phyloP scores from a whole-genome alignment of 139 green algal genomes.

The Chlorella sorokiniana region DNA sequence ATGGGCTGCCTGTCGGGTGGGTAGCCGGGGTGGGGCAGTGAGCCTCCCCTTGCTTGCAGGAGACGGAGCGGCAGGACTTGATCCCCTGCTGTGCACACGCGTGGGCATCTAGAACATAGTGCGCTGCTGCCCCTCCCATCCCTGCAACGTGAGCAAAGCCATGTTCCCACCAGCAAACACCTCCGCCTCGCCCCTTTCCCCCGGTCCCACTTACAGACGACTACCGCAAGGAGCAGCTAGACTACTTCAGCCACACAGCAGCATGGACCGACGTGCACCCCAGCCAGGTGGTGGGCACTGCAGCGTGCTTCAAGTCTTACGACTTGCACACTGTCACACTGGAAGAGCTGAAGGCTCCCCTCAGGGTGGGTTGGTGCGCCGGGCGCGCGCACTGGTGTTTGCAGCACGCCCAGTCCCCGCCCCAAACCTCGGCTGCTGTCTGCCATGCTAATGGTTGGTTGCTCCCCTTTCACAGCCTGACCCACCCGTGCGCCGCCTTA shows the following conservation, averaged over 20 bases:
- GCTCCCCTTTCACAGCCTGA: background rate
- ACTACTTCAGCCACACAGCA: constrained; percentile 85
- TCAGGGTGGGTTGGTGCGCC: constrained; percentile 35
- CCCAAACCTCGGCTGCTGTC: no score
- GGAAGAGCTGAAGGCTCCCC: constrained; percentile 77
- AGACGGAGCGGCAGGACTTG: no score
- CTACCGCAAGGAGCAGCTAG: constrained; percentile 72
- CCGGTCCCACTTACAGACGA: constrained; percentile 17
- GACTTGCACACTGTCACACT: constrained; percentile 85
- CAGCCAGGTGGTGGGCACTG: constrained; percentile 67
- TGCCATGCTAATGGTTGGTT: background rate
- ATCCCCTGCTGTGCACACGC: background rate
- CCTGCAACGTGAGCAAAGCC: no score
- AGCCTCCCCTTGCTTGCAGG: no score
- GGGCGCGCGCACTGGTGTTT: background rate
- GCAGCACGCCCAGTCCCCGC: no score
- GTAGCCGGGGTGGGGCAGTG: background rate
- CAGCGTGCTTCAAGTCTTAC: constrained; percentile 77
- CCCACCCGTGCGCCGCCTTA: background rate
- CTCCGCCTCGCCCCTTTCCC: no score
- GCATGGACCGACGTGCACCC: constrained; percentile 89
- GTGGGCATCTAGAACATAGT: no score
- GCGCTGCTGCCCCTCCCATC: no score
- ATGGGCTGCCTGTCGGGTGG: constrained; percentile 65
- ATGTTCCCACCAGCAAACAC: no score